Percentiles rank a stretch among this genome's conserved stretches.
Conservation (phyloP, 345 rosid genomes). For the Pelargonium nanum region DNA sequence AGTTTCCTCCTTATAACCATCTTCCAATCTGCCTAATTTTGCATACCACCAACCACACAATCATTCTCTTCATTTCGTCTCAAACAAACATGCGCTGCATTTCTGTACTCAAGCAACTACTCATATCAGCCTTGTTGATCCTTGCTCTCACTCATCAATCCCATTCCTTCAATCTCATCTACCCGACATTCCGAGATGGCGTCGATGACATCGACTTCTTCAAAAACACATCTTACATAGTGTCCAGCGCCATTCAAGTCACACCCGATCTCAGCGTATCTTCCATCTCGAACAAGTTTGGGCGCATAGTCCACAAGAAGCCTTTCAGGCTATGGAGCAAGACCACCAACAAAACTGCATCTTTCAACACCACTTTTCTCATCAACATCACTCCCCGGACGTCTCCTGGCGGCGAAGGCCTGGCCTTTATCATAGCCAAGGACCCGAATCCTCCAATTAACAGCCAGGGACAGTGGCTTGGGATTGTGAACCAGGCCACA, state of each 20-base stretch:
- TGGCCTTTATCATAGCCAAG: conserved; percentile 48
- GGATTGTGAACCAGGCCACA: conserved; percentile 32
- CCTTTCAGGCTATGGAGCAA: conserved; percentile 36
- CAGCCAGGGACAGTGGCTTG: conserved; percentile 61
- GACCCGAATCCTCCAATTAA: conserved; percentile 15
- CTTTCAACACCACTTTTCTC: conserved; percentile 50
- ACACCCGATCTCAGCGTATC: conserved; percentile 31
- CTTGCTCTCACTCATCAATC: conserved; percentile 12
- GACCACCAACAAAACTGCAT: conserved; percentile 8
- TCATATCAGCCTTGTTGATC: background rate
- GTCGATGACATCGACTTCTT: background rate
- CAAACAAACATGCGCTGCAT: background rate
- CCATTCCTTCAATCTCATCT: conserved; percentile 24
- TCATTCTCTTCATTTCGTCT: no score
- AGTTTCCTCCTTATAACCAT: no score
- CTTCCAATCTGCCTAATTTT: no score
- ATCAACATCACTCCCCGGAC: conserved; percentile 34
- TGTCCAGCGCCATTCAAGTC: conserved; percentile 40
- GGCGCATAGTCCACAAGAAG: conserved; percentile 27
- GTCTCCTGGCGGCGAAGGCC: conserved; percentile 51
- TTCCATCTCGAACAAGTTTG: conserved; percentile 16
- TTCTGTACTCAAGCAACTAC: background rate
- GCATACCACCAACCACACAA: no score
- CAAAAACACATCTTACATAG: conserved; percentile 7
- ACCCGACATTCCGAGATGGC: conserved; percentile 11